These are phyloP conservation scores for Berberis vulgaris DNA, from an alignment of 164 flowering plant species.

Conservation along the genomic window DNA sequence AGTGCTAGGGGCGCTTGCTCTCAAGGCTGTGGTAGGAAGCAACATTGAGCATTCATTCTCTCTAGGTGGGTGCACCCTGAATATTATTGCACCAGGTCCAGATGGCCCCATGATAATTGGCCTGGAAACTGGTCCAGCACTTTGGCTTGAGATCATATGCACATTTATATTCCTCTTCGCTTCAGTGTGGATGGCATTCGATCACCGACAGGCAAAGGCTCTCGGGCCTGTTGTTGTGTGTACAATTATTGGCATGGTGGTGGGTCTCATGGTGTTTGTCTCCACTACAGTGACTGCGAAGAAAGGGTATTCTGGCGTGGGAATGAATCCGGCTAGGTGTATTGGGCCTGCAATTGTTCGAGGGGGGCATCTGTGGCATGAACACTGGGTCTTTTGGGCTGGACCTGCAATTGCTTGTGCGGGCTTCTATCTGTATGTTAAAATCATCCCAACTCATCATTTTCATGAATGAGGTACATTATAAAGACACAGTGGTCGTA, in stretches of 20 bases:
- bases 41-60: conserved; percentile 29
- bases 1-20: conserved; percentile 41
- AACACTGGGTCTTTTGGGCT: conserved; percentile 61
- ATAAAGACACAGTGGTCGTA: no score
- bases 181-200: conserved; percentile 45
- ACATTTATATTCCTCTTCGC: conserved; percentile 40
- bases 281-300: conserved; percentile 37
- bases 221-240: conserved; percentile 26
- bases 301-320: conserved; percentile 52
- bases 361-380: conserved; percentile 55
- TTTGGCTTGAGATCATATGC: conserved; percentile 48
- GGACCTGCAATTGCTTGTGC: conserved; percentile 43
- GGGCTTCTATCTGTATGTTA: conserved; percentile 34
- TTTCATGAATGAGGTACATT: conserved; percentile 3
- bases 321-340: conserved; percentile 68
- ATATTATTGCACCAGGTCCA: conserved; percentile 31
- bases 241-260: conserved; percentile 29
- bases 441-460: conserved; percentile 33
- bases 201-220: conserved; percentile 27
- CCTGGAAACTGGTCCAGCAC: conserved; percentile 26
- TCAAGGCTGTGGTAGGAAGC: conserved; percentile 37
- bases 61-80: conserved; percentile 52
- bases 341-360: conserved; percentile 57
- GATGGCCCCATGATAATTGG: conserved; percentile 33
- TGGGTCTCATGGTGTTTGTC: conserved; percentile 38